A percentile compares a stretch with the other conserved stretches of the same genome.
phyloP scores from a whole-genome alignment of 768 basidiomycete species.

The Antrodiella citrinella region DNA sequence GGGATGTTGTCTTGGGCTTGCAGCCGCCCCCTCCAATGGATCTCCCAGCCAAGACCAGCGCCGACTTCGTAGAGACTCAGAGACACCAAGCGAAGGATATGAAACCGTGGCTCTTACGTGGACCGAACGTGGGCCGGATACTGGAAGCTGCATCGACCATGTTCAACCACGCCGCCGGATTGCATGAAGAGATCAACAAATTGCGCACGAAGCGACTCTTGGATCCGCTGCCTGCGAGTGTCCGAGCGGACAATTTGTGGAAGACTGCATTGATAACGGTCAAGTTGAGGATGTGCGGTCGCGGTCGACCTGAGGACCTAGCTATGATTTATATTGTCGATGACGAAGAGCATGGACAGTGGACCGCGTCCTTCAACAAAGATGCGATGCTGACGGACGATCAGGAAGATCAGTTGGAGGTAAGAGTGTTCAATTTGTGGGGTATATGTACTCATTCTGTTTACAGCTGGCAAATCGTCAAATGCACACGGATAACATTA shows the following conservation, averaged over 20 bases:
- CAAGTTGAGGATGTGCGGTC: slow-evolving; percentile 45
- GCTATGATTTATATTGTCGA: slow-evolving; percentile 62
- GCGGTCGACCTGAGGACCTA: slow-evolving; percentile 71
- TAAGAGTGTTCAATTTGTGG: slow-evolving; percentile 5
- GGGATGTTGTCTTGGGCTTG: slow-evolving; percentile 62
- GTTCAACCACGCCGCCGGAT: slow-evolving; percentile 32
- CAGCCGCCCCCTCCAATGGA: slow-evolving; percentile 14
- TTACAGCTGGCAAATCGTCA: slow-evolving; percentile 37
- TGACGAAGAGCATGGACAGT: slow-evolving; percentile 24
- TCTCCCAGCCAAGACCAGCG: too few species aligned
- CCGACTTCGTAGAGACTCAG: slow-evolving; percentile 58
- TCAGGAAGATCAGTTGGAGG: slow-evolving; percentile 24
- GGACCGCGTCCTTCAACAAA: not conserved
- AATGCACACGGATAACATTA: slow-evolving; percentile 37
- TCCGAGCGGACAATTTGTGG: slow-evolving; percentile 39
- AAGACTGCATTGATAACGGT: slow-evolving; percentile 63
- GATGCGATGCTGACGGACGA: slow-evolving; percentile 10
- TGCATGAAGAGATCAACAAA: slow-evolving; percentile 50
- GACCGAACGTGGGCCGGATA: slow-evolving; percentile 39
- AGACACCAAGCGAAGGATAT: slow-evolving; percentile 29
- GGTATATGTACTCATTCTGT: not conserved
- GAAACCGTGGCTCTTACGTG: slow-evolving; percentile 66
- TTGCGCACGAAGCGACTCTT: slow-evolving; percentile 50
- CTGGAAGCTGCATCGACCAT: slow-evolving; percentile 31
- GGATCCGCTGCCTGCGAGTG: slow-evolving; percentile 24